Evolutionary conservation across 495 filamentous ascomycete genomes (phyloP).

Genomic region (Trichocladium antarcticum): DNA sequence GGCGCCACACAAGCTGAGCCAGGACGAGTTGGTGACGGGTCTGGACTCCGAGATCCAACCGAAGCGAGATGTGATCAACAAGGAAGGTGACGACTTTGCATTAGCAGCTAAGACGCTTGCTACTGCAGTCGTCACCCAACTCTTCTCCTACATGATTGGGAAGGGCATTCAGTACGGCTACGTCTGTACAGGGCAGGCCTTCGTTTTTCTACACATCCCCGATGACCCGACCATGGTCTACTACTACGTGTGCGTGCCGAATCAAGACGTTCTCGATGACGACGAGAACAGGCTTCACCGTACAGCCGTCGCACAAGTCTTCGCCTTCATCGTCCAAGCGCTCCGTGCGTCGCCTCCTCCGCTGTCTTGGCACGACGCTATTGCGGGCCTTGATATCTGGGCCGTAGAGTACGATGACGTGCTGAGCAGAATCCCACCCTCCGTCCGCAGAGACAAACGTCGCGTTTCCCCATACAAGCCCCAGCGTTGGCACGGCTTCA

Average conservation of each 20-base stretch:
- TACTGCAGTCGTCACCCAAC: constrained; percentile 35
- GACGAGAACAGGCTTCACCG: constrained; percentile 28
- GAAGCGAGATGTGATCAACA: constrained; percentile 24
- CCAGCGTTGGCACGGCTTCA: constrained; percentile 19
- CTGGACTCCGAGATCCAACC: constrained; percentile 22
- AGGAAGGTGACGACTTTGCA: constrained; percentile 16
- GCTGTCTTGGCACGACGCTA: constrained; percentile 32
- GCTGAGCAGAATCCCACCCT: constrained; percentile 22
- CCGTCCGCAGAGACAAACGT: constrained; percentile 21
- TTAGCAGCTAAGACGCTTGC: constrained; percentile 21
- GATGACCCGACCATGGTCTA: constrained; percentile 31
- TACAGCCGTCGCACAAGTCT: constrained; percentile 37
- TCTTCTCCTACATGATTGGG: constrained; percentile 41
- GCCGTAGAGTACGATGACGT: constrained; percentile 30
- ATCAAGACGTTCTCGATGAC: constrained; percentile 28
- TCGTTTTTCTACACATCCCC: constrained; percentile 39
- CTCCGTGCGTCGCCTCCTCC: constrained; percentile 27
- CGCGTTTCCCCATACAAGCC: constrained; percentile 23
- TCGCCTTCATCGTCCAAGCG: constrained; percentile 38
- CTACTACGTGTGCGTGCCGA: constrained; percentile 32
- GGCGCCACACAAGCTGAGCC: constrained; percentile 34
- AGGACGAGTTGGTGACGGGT: constrained; percentile 20
- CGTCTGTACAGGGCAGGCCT: constrained; percentile 36
- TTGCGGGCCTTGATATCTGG: constrained; percentile 25
- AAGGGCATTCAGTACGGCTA: constrained; percentile 35